Evolutionary conservation across 257 asterid species (phyloP), one percentile per base, ranked within the genome.

Genomic region (Nicotiana obtusifolia): DNA sequence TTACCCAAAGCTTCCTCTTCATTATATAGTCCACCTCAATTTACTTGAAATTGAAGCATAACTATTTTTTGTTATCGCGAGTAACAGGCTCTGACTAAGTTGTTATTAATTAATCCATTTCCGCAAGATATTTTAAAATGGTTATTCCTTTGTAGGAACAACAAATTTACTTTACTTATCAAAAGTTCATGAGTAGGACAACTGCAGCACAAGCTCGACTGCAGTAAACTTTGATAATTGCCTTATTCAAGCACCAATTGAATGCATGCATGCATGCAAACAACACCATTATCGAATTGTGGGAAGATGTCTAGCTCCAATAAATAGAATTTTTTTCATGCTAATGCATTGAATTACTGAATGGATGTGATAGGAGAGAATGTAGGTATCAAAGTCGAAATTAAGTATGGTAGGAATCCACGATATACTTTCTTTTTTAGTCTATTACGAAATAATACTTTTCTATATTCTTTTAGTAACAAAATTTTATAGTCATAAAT

Each of bases 321-420:
- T 52, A 52, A 52, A 52, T 52, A 2, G 57, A 52, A 49, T 4
- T 4, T 54, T 53, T 19, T 57, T 19, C n/a, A 73, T 73, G 79
- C 61, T 47, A 47, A 73, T 73, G 61, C 79, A 47, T 73, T 73
- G 61, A 73, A 73, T 80, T 80, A 64, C 69, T 57, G 49, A 47
- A 41, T 30, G 35, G 31, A 41, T 64, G 65, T 81, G 80, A 84
- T 67, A 52, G 59, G 82, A 80, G 78, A 76, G 81, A 77, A 64
- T 80, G 73, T 80, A 80, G 68, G 71, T 60, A 64, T 28, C 76
- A 73, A 73, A 73, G 22, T 73, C 8, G 20, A 57, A 57, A 57
- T 17, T 17, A 56, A 56, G 14, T 47, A n/a, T n/a, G n/a, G n/a
- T n/a, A n/a, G n/a, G n/a, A n/a, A n/a, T n/a, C n/a, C n/a, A n/a